Evolutionary conservation across 441 rosid species (phyloP).

Genomic region (Kokia cookei): DNA sequence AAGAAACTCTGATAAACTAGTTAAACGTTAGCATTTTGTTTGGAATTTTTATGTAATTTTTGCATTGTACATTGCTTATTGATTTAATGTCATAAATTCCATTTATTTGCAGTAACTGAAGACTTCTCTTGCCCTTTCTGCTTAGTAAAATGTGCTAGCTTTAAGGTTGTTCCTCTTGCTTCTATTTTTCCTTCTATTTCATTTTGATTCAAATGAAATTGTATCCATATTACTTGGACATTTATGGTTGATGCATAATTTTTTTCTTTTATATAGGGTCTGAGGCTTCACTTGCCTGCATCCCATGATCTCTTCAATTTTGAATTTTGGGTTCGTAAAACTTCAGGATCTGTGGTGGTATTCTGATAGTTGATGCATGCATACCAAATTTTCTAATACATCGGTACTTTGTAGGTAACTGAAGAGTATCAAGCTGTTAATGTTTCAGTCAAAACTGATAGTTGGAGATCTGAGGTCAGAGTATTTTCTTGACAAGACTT

Average conservation of each 20-base stretch:
- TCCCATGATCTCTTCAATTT: slow-evolving; percentile 91
- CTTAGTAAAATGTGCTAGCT: slow-evolving; percentile 92
- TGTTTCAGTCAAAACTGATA: slow-evolving; percentile 77
- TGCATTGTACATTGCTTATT: slow-evolving; percentile 5
- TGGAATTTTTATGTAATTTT: background rate
- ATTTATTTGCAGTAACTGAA: slow-evolving; percentile 82
- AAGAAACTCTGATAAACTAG: background rate
- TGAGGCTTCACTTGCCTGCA: slow-evolving; percentile 79
- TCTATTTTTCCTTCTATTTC: slow-evolving; percentile 4
- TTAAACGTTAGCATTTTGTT: background rate
- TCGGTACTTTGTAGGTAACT: slow-evolving; percentile 50
- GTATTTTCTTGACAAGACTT: slow-evolving; percentile 15
- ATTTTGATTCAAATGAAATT: slow-evolving; percentile 10
- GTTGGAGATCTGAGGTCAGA: slow-evolving; percentile 79
- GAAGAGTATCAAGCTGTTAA: slow-evolving; percentile 95
- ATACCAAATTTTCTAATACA: slow-evolving; percentile 10
- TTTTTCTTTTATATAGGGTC: slow-evolving; percentile 50
- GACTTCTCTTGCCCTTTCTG: slow-evolving; percentile 98
- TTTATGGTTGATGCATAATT: background rate
- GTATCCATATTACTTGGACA: slow-evolving; percentile 4
- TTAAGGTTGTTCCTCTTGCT: slow-evolving; percentile 53
- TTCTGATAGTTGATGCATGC: slow-evolving; percentile 13
- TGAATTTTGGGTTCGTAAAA: slow-evolving; percentile 99
- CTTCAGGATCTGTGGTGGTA: slow-evolving; percentile 34
- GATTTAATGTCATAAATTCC: slow-evolving; percentile 10